Base-by-base conservation (phyloP, 441 rosid genomes). In the Hura crepitans region DNA sequence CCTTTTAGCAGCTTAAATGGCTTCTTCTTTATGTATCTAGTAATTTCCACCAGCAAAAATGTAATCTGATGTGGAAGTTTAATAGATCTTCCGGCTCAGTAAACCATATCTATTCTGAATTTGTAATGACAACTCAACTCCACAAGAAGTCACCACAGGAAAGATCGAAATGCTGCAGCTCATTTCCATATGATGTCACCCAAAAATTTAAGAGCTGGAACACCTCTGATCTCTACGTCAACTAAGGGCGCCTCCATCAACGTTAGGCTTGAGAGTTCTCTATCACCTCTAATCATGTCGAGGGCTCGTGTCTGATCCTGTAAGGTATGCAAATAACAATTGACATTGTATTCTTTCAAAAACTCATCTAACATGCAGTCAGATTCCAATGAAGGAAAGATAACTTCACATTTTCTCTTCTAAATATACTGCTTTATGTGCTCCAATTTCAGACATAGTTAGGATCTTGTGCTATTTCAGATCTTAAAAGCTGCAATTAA, bases 191-290 rank as follows among this genome's bases (percentile, higher is more conserved):
- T 62, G 22, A 89, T 90, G 75, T 94, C 93, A 5, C 99, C 96
- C 78, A 94, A 55, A 73, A 94, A 92, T 72, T 81, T 84, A 64
- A 94, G 94, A 49, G 97, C 99, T 17, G 97, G 97, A 43, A 92
- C 97, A 43, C 99, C 99, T 83, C 97, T 86, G 74, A 94, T 94
- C 88, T 94, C 99, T 66, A 89, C 86, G 69, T 94, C 99, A 17
- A 94, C 97, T 57, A 94, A 74, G 20, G 97, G 99, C 54, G 94
- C 93, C 78, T 87, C 74, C 77, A 92, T 85, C 69, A 92, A 43
- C 69, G 79, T 78, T 84, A 95, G 82, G 66, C 78, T 79, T 6
- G 90, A 80, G 72, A 95, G 97, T 70, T 89, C 96, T n/a, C 87
- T 79, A 80, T 95, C 97, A 73, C 66, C 82, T 46, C 53, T 79